These are phyloP conservation scores for Lactarius tabidus DNA, from an alignment of 768 basidiomycete species.

Conservation along the genomic window DNA sequence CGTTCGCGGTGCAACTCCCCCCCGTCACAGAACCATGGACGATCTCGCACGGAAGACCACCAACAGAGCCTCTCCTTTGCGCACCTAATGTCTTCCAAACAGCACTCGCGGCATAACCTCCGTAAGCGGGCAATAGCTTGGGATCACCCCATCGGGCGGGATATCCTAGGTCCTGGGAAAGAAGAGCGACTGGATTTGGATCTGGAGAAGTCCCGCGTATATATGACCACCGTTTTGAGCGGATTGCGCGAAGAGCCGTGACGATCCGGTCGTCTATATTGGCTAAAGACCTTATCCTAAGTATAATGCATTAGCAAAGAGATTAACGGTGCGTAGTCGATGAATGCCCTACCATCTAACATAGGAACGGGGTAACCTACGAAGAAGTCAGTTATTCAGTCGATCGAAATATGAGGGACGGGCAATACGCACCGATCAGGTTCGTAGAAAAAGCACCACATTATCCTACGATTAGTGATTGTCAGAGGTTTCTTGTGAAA, in stretches of 20 bases:
- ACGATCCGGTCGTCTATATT: conserved; percentile 60
- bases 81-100: conserved; percentile 58
- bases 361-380: conserved; percentile 59
- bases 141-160: conserved; percentile 64
- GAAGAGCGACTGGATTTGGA: conserved; percentile 40
- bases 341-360: conserved; percentile 51
- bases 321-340: not conserved
- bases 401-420: not conserved
- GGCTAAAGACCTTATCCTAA: conserved; percentile 65
- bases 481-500: not conserved
- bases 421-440: conserved; percentile 52
- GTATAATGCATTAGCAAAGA: conserved; percentile 1
- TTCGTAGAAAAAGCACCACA: conserved; percentile 87
- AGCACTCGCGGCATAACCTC: conserved; percentile 48
- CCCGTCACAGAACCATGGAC: conserved; percentile 59
- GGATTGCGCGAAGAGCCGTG: conserved; percentile 48
- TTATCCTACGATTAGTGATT: conserved; percentile 50
- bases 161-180: conserved; percentile 54
- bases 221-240: conserved; percentile 60
- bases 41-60: conserved; percentile 73
- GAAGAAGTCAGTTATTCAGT: conserved; percentile 8
- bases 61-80: conserved; percentile 47
- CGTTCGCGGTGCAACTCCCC: conserved; percentile 59
- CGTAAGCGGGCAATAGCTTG: conserved; percentile 53
- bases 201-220: conserved; percentile 38